A percentile compares a stretch with the other conserved stretches of the same genome.
Evolutionary conservation across 2,329 filamentous ascomycete genomes (phyloP).

Genomic region (Apiospora hydei): DNA sequence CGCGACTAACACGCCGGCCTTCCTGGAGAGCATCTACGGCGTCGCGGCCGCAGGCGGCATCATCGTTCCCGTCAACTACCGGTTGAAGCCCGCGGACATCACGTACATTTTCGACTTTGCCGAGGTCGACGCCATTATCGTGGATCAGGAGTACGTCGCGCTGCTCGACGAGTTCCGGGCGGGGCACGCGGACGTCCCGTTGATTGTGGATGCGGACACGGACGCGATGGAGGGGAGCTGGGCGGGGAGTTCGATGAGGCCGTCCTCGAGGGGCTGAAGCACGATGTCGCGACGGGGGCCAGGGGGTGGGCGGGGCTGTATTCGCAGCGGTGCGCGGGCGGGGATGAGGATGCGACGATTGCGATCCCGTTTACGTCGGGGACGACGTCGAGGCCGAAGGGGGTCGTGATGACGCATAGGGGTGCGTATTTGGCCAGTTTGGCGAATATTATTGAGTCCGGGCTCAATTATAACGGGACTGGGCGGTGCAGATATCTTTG

Average conservation of each 20-base stretch:
- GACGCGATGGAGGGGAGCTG: slow-evolving; percentile 75
- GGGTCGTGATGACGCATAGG: slow-evolving; percentile 90
- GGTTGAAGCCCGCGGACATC: slow-evolving; percentile 72
- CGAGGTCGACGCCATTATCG: slow-evolving; percentile 86
- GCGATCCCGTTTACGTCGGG: slow-evolving; percentile 94
- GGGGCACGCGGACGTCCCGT: slow-evolving; percentile 66
- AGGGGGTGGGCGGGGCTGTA: slow-evolving; percentile 82
- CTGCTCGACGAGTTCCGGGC: slow-evolving; percentile 73
- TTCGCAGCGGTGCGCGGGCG: slow-evolving; percentile 57
- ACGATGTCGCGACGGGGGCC: slow-evolving; percentile 70
- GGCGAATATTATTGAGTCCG: slow-evolving; percentile 88
- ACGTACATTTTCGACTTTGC: slow-evolving; percentile 89
- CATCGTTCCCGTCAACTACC: slow-evolving; percentile 70
- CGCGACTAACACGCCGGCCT: slow-evolving; percentile 91
- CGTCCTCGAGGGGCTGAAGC: slow-evolving; percentile 78
- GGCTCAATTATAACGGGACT: slow-evolving; percentile 71
- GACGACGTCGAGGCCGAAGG: slow-evolving; percentile 90
- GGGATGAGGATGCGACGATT: slow-evolving; percentile 80
- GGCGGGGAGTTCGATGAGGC: slow-evolving; percentile 85
- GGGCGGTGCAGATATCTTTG: slow-evolving; percentile 84
- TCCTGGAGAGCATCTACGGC: slow-evolving; percentile 89
- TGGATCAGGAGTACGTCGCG: slow-evolving; percentile 79
- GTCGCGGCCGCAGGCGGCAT: slow-evolving; percentile 83
- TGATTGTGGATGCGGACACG: slow-evolving; percentile 86
- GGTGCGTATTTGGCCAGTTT: slow-evolving; percentile 85